Evolutionary conservation across 73 alveolate genomes (phyloP).

Genomic region (Paramecium primaurelia): DNA sequence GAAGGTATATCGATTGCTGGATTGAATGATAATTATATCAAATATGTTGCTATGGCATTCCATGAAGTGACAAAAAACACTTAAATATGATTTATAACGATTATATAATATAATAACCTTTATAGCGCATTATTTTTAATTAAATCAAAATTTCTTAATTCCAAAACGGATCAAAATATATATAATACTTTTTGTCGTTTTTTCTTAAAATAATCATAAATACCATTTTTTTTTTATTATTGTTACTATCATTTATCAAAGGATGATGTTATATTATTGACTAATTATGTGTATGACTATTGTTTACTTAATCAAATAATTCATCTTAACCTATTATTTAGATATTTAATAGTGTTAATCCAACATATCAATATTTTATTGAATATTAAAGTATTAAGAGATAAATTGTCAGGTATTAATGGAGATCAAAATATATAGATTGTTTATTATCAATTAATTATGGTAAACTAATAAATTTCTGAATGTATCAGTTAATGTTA

Average conservation of each 20-base stretch:
- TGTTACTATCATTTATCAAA: not conserved
- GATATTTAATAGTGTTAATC: not conserved
- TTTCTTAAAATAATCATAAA: not conserved
- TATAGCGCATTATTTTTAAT: not conserved
- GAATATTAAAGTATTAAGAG: not conserved
- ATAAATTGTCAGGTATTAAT: not conserved
- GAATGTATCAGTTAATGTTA: not conserved
- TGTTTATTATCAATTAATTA: not conserved
- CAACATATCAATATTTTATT: not conserved
- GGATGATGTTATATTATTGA: not conserved
- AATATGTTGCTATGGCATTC: conserved; percentile 78
- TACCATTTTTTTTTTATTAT: not conserved
- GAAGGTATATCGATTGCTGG: conserved; percentile 87
- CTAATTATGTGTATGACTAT: not conserved
- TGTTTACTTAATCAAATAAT: not conserved
- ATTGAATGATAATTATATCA: conserved; percentile 76
- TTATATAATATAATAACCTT: not conserved
- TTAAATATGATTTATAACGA: not conserved
- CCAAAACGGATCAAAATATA: not conserved
- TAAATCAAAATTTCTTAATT: not conserved
- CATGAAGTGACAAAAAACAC: conserved; percentile 37
- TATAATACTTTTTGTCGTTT: not conserved
- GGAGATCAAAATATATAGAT: not conserved
- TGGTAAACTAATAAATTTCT: not conserved
- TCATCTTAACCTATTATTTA: not conserved